Percentiles rank a stretch among this genome's conserved stretches.
These are phyloP conservation scores for Dioscorea zingiberensis DNA, from an alignment of 106 monocot genomes.

Conservation along the genomic window DNA sequence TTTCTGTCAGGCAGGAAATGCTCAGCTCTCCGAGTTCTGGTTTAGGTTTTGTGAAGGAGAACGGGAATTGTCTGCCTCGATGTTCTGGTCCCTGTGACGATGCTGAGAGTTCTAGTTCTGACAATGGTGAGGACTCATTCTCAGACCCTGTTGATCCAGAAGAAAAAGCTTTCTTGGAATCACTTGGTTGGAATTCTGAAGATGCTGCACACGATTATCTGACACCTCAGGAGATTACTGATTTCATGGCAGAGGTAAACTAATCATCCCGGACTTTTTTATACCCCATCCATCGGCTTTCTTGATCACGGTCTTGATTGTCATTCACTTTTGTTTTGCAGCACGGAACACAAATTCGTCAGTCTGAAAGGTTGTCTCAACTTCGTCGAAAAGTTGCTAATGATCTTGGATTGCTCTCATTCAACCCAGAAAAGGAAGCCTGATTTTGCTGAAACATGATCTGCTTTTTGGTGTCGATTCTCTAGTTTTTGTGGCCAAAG, in stretches of 20 bases:
- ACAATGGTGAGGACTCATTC: not conserved
- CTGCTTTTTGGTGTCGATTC: not conserved
- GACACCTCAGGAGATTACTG: slow-evolving; percentile 35
- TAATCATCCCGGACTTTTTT: not conserved
- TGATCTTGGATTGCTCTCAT: no score
- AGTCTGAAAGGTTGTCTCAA: not conserved
- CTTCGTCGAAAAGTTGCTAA: not conserved
- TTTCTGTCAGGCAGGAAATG: slow-evolving; percentile 1
- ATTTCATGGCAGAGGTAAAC: slow-evolving; percentile 17
- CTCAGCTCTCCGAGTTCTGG: not conserved
- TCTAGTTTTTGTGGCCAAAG: slow-evolving; percentile 3
- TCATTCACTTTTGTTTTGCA: not conserved
- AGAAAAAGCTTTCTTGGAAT: slow-evolving; percentile 29
- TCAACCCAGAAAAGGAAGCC: not conserved
- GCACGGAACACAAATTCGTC: not conserved
- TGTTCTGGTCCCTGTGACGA: slow-evolving; percentile 6
- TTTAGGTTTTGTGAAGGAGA: slow-evolving; percentile 1
- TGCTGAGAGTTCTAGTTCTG: slow-evolving; percentile 4
- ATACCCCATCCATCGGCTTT: no score
- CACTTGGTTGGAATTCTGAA: slow-evolving; percentile 43
- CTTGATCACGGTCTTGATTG: not conserved
- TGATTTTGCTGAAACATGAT: slow-evolving; percentile 5
- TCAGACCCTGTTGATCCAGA: slow-evolving; percentile 12
- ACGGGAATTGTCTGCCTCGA: slow-evolving; percentile 11
- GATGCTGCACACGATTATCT: slow-evolving; percentile 21